These are phyloP conservation scores for Sclerotinia borealis DNA, from an alignment of 2,329 filamentous ascomycete species.

Conservation along the genomic window DNA sequence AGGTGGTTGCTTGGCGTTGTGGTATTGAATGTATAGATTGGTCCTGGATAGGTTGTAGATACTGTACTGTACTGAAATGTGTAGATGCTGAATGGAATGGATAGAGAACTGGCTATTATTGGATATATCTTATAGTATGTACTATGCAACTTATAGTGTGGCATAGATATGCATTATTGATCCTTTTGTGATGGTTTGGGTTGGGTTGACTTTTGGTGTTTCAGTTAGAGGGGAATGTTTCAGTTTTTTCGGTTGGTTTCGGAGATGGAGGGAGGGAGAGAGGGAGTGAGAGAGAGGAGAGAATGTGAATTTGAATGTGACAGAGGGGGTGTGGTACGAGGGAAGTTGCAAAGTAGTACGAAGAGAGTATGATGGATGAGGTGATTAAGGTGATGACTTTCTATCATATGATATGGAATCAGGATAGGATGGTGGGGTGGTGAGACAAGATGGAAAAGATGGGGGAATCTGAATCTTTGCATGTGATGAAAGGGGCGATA, in stretches of 20 bases:
- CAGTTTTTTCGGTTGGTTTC: not conserved
- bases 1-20: no score
- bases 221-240: conserved; percentile 7
- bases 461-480: not conserved
- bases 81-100: no score
- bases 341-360: not conserved
- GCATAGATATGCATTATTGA: not conserved
- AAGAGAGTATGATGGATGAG: not conserved
- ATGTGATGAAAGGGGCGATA: not conserved
- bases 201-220: conserved; percentile 6
- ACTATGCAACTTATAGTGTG: not conserved
- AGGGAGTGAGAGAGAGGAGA: not conserved
- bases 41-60: no score
- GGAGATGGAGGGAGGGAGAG: not conserved
- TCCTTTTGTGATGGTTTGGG: conserved; percentile 1
- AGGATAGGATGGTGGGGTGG: conserved; percentile 8
- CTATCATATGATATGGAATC: conserved; percentile 5
- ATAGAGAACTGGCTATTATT: no score
- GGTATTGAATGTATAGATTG: no score
- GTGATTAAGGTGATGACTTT: conserved; percentile 3
- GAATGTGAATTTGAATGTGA: not conserved
- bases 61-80: no score
- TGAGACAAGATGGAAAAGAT: conserved; percentile 8
- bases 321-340: not conserved
- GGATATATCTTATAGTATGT: not conserved